Base-by-base conservation (phyloP, 176 grass and related monocot genomes). In the Poa pratensis region DNA sequence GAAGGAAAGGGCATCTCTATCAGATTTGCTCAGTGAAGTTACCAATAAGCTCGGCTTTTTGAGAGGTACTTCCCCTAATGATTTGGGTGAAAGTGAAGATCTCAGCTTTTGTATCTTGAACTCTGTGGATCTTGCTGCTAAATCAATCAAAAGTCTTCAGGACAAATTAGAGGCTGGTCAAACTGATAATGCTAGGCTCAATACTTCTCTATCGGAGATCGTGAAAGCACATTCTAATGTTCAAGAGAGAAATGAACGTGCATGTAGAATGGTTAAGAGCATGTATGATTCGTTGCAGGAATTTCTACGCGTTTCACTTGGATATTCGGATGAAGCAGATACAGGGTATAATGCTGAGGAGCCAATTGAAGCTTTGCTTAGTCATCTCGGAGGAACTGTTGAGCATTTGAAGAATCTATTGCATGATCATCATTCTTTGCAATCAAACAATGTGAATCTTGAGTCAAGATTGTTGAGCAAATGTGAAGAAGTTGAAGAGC, bases 401-500 rank as follows among this genome's bases (percentile, higher is more conserved):
- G 79, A 92, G 50, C 80, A 89, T 88, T 82, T 94, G 70, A 91
- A 90, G 86, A 93, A 82, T 69, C 65, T 95, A 43, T 78, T 99
- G 78, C 83, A 87, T 54, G 88, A 94, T 9, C 74, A 27, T 24
- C 78, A 80, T 51, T 74, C 61, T 46, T 64, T 91, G 55, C 73
- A 86, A 85, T 84, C 91, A 76, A 89, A 74, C 37, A 88, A 85
- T 80, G 82, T 76, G 35, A 90, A 90, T 42, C 63, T 98, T 73
- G 91, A 99, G 59, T 86, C 78, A 16, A 84, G 77, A 51, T 74
- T 99, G 60, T 79, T 83, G 51, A 83, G 58, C 72, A 95, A 96
- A 96, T 90, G 86, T 55, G 62, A 94, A 92, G 91, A 96, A 91
- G 75, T 83, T 59, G 87, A 96, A 90, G 93, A 92, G 43, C 80